Evolutionary conservation across 2,329 filamentous ascomycete species (phyloP).

Genomic region (Monilinia polystroma): DNA sequence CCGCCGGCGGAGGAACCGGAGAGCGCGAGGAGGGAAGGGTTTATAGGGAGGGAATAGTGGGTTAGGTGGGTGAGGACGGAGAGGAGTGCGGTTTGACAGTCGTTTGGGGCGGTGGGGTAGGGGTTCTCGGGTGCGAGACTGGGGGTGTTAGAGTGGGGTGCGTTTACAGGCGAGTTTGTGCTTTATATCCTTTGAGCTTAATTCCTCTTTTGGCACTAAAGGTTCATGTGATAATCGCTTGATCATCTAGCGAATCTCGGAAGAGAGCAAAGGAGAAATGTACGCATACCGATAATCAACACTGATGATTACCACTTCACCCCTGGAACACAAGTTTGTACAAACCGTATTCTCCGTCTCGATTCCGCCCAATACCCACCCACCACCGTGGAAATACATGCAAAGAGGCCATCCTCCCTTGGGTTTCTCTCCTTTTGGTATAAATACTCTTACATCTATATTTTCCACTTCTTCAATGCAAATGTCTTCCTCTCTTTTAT

Average conservation of each 20-base stretch:
- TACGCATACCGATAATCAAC: constrained; percentile 52
- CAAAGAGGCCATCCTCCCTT: constrained; percentile 53
- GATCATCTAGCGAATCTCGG: background rate
- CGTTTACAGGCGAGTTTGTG: constrained; percentile 1
- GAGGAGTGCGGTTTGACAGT: constrained; percentile 55
- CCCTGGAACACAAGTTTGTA: constrained; percentile 53
- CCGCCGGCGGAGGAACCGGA: constrained; percentile 53
- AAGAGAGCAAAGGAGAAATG: background rate
- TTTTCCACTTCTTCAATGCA: constrained; percentile 47
- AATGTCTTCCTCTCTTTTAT: constrained; percentile 30
- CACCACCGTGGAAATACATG: constrained; percentile 58
- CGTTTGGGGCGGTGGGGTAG: constrained; percentile 56
- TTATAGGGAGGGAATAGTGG: constrained; percentile 40
- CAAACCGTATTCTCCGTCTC: constrained; percentile 58
- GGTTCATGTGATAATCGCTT: background rate
- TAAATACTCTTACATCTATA: constrained; percentile 51
- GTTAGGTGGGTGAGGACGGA: constrained; percentile 46
- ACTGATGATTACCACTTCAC: constrained; percentile 52
- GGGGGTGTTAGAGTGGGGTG: background rate
- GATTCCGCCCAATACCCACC: constrained; percentile 64
- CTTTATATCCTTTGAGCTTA: background rate
- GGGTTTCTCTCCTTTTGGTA: constrained; percentile 47
- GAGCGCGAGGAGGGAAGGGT: constrained; percentile 48
- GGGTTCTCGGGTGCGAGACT: constrained; percentile 57
- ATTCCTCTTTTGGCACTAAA: no score